Conservation (phyloP, 345 rosid species). For the Pelargonium nanum region DNA sequence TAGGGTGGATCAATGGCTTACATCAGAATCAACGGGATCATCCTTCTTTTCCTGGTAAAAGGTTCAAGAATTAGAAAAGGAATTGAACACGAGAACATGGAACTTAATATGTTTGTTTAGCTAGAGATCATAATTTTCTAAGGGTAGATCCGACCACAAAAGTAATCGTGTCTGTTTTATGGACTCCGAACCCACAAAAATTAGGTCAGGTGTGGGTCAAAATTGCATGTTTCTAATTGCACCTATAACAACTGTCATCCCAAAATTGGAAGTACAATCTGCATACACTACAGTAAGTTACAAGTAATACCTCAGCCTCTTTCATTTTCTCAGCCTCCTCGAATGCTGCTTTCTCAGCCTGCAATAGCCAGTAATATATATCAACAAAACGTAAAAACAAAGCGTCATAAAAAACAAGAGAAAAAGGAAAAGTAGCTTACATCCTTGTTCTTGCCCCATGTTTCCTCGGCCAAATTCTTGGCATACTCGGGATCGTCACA, state of each 20-base stretch:
- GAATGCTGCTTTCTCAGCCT: slow-evolving; percentile 15
- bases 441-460: slow-evolving; percentile 31
- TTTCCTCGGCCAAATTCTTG: slow-evolving; percentile 33
- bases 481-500: slow-evolving; percentile 35
- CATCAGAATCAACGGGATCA: slow-evolving; percentile 22
- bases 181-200: too few relatives aligned
- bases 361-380: background rate
- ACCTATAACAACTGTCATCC: background rate
- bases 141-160: too few relatives aligned
- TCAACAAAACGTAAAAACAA: too few relatives aligned
- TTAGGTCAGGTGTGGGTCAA: too few relatives aligned
- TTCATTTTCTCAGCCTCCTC: slow-evolving; percentile 16
- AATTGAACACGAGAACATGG: background rate
- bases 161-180: too few relatives aligned
- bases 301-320: slow-evolving; percentile 17
- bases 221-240: too few relatives aligned
- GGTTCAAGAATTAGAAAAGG: too few relatives aligned
- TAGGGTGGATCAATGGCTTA: slow-evolving; percentile 2
- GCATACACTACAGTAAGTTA: too few relatives aligned
- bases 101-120: background rate
- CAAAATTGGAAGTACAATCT: background rate
- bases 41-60: slow-evolving; percentile 25
- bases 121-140: too few relatives aligned
- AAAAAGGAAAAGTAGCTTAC: background rate
- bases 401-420: too few relatives aligned